phyloP scores from a whole-genome alignment of 176 grass and related monocot genomes.

The Phragmites australis region DNA sequence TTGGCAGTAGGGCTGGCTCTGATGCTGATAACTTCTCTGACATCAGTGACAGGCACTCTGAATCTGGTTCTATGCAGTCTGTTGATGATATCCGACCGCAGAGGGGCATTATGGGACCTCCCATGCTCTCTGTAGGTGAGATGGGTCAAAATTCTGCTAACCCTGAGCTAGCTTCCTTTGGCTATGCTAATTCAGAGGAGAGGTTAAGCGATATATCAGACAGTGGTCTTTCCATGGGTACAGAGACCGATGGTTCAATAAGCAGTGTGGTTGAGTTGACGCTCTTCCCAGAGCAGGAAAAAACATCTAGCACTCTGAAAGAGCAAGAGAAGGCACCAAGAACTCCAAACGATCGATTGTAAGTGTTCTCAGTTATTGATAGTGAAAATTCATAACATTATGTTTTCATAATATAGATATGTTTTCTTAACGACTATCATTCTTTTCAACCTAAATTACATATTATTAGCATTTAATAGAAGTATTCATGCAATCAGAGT shows the following conservation, averaged over 20 bases:
- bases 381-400: background rate
- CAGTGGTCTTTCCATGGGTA: conserved; percentile 76
- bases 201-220: conserved; percentile 86
- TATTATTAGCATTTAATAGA: conserved; percentile 6
- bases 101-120: conserved; percentile 43
- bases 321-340: conserved; percentile 28
- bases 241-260: conserved; percentile 78
- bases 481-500: background rate
- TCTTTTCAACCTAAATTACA: conserved; percentile 1
- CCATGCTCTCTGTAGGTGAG: conserved; percentile 16
- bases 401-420: conserved; percentile 3
- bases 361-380: conserved; percentile 27
- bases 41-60: conserved; percentile 66
- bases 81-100: conserved; percentile 47
- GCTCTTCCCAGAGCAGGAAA: conserved; percentile 56
- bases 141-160: conserved; percentile 44
- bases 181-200: conserved; percentile 68
- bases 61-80: conserved; percentile 69
- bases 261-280: conserved; percentile 56
- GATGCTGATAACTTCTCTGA: conserved; percentile 67
- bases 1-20: conserved; percentile 37
- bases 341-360: conserved; percentile 54
- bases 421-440: background rate
- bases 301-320: conserved; percentile 35
- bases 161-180: conserved; percentile 53